Conservation (phyloP, 179 eudicot species). For the Spinacia oleracea region DNA sequence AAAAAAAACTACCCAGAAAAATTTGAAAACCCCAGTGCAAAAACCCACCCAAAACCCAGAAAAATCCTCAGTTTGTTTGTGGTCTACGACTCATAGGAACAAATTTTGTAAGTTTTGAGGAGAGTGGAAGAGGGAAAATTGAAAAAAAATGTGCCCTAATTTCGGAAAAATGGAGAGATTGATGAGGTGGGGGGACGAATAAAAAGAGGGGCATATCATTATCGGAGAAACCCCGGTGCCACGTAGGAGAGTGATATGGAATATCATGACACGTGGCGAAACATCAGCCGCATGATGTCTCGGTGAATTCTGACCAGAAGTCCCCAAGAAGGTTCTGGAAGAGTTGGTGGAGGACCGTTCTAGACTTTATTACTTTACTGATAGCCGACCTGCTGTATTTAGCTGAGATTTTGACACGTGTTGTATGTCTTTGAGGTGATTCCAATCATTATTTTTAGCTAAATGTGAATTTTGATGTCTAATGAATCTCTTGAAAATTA, state of each 20-base stretch:
- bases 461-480: background rate
- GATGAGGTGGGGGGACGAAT: background rate
- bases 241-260: slow-evolving; percentile 73
- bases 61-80: background rate
- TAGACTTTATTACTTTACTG: slow-evolving; percentile 5
- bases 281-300: slow-evolving; percentile 34
- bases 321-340: slow-evolving; percentile 81
- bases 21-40: background rate
- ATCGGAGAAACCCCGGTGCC: slow-evolving; percentile 46
- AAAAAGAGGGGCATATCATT: slow-evolving; percentile 56
- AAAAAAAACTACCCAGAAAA: background rate
- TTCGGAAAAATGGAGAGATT: background rate
- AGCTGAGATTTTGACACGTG: slow-evolving; percentile 26
- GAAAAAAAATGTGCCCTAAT: slow-evolving; percentile 24
- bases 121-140: slow-evolving; percentile 7
- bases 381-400: slow-evolving; percentile 9
- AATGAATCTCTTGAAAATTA: background rate
- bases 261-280: slow-evolving; percentile 44
- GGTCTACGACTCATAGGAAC: slow-evolving; percentile 1
- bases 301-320: slow-evolving; percentile 56
- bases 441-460: slow-evolving; percentile 1
- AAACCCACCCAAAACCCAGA: slow-evolving; percentile 2
- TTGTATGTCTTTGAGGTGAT: background rate
- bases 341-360: slow-evolving; percentile 21
- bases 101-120: background rate